Conservation (phyloP, 331 rosid species). For the Dryas integrifolia region DNA sequence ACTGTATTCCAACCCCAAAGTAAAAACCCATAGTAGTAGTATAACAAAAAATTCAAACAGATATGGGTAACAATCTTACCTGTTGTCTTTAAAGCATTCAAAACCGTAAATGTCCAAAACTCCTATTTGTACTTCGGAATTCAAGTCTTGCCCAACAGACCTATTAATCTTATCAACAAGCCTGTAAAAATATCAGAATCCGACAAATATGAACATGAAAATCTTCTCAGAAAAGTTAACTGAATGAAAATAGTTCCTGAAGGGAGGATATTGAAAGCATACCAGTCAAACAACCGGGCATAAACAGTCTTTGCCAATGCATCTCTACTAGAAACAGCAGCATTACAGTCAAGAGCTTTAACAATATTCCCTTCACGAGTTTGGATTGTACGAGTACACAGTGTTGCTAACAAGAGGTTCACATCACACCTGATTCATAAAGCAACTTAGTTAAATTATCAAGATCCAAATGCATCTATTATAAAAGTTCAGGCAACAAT, state of each 20-base stretch:
- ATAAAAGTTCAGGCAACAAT: conserved; percentile 7
- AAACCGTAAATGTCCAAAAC: conserved; percentile 96
- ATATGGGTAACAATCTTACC: conserved; percentile 40
- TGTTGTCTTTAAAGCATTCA: conserved; percentile 94
- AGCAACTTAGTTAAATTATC: conserved; percentile 10
- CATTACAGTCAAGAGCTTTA: conserved; percentile 87
- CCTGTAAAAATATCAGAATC: conserved; percentile 54
- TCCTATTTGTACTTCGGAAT: conserved; percentile 77
- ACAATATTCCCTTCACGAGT: conserved; percentile 86
- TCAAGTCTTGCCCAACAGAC: conserved; percentile 86
- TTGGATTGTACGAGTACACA: conserved; percentile 85
- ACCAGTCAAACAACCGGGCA: conserved; percentile 91
- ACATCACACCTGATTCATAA: conserved; percentile 67
- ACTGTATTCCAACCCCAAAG: neutral
- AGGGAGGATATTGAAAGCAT: conserved; percentile 28
- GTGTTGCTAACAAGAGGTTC: conserved; percentile 63
- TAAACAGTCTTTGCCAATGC: conserved; percentile 91
- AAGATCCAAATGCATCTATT: conserved; percentile 9
- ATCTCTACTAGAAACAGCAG: conserved; percentile 89
- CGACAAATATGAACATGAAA: neutral
- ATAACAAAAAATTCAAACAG: conserved; percentile 11
- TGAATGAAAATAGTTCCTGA: neutral
- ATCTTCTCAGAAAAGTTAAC: conserved; percentile 5
- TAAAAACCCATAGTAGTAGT: conserved; percentile 5
- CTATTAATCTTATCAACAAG: conserved; percentile 90